These are phyloP conservation scores for Warburgia ugandensis DNA, from an alignment of 164 flowering plant genomes.

Conservation along the genomic window DNA sequence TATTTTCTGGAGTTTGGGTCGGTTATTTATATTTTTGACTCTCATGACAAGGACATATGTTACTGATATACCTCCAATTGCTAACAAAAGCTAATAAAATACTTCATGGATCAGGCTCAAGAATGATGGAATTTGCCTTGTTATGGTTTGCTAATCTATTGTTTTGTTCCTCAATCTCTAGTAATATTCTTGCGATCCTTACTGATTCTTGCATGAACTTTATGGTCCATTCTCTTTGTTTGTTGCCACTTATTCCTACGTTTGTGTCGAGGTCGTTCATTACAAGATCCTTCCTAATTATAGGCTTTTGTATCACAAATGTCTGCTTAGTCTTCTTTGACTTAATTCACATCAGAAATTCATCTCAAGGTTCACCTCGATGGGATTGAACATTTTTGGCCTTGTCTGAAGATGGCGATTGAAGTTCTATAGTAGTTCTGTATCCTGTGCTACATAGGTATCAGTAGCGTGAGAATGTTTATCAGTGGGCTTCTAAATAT, in stretches of 20 bases:
- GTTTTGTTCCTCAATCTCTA: not conserved
- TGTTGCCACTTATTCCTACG: too few relatives aligned
- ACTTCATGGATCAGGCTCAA: too few relatives aligned
- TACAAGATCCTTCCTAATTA: not conserved
- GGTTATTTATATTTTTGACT: too few relatives aligned
- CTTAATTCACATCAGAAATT: conserved; percentile 33
- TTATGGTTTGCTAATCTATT: too few relatives aligned
- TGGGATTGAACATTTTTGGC: conserved; percentile 34
- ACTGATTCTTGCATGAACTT: not conserved
- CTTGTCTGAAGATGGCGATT: conserved; percentile 27
- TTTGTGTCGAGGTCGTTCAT: not conserved
- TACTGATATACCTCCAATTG: too few relatives aligned
- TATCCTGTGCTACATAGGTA: conserved; percentile 35
- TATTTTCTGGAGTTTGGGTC: too few relatives aligned
- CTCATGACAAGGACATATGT: too few relatives aligned
- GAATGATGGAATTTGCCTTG: too few relatives aligned
- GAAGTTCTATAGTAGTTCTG: conserved; percentile 21
- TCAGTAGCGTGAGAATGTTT: not conserved
- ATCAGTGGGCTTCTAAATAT: not conserved
- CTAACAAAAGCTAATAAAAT: too few relatives aligned
- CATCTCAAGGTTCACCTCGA: conserved; percentile 26
- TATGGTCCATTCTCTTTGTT: not conserved
- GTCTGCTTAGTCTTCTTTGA: conserved; percentile 31
- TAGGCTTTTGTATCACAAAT: conserved; percentile 4
- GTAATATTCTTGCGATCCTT: not conserved